Base-by-base conservation (phyloP, 257 asterid genomes). In the Nicotiana obtusifolia region DNA sequence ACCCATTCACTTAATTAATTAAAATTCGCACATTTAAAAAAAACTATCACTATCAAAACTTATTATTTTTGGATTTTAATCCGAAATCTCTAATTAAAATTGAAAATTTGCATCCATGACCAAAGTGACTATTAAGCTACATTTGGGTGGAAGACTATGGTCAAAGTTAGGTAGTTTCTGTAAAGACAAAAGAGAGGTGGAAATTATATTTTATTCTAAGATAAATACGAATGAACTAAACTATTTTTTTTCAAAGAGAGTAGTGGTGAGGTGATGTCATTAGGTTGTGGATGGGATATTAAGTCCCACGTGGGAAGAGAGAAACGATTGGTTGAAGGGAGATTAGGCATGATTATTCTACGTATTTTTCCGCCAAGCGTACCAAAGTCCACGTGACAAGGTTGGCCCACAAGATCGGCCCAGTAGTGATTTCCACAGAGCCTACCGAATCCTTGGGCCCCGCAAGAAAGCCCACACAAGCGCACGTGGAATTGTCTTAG, bases 271-370 rank as follows among this genome's bases (percentile, higher is more conserved):
- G 80, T 77, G 86, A 81, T 41, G 81, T 78, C 81, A 76, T 69
- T 6, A 41, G 19, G 30, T 6, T 26, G 47, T 41, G 47, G 78
- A 82, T 82, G 84, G 90, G 93, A 84, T 62, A 85, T 2, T 41
- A 11, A 81, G 85, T 37, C 92, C 96, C 98, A 92, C 97, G 98
- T 94, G 98, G 95, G 93, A 78, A 69, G 61, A 35, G 82, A 66
- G 26, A 20, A 17, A 28, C 89, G 92, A 94, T 94, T 94, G 98
- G 98, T 65, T 77, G 90, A 26, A 91, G 87, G 86, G 84, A 71
- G 98, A 94, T 94, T 88, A 88, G 87, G 82, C 84, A 9, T 76
- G 91, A 91, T 90, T 90, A 76, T 68, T 35, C 16, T 37, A 2
- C 31, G 15, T 17, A 31, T 35, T 7, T 10, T 13, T 5, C 7